A percentile compares a stretch with the other conserved stretches of the same genome.
Conservation (phyloP, 2,329 filamentous ascomycete species). For the Penicillium nordicum region DNA sequence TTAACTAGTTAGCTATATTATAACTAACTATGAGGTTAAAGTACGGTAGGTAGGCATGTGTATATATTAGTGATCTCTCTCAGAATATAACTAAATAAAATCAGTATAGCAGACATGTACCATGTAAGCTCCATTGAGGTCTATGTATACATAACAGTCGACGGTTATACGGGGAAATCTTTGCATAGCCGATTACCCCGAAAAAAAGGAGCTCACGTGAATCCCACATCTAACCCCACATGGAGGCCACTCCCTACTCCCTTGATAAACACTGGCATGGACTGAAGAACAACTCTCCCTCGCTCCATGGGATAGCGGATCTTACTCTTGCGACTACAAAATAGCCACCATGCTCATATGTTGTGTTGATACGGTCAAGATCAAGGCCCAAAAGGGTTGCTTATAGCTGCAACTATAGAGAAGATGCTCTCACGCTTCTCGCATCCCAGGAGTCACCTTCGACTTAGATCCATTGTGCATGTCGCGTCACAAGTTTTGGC, state of each 20-base stretch:
- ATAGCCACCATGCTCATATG: conserved; percentile 20
- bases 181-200: neutral
- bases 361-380: conserved; percentile 12
- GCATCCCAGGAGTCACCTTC: neutral
- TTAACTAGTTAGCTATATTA: neutral
- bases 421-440: conserved; percentile 21
- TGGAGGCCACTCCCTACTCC: neutral
- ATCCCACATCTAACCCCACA: conserved; percentile 3
- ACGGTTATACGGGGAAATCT: neutral
- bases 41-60: neutral
- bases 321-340: neutral
- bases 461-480: neutral
- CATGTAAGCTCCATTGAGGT: neutral
- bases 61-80: neutral
- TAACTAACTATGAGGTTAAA: neutral
- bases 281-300: neutral
- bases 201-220: conserved; percentile 7
- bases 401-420: conserved; percentile 8
- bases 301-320: neutral
- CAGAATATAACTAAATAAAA: neutral
- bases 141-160: neutral
- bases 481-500: neutral
- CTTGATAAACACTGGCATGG: neutral
- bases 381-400: conserved; percentile 16
- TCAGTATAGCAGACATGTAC: neutral